A percentile compares a stretch with the other conserved stretches of the same genome.
Conservation (phyloP, 768 basidiomycete species). For the Hemileccinum impolitum region DNA sequence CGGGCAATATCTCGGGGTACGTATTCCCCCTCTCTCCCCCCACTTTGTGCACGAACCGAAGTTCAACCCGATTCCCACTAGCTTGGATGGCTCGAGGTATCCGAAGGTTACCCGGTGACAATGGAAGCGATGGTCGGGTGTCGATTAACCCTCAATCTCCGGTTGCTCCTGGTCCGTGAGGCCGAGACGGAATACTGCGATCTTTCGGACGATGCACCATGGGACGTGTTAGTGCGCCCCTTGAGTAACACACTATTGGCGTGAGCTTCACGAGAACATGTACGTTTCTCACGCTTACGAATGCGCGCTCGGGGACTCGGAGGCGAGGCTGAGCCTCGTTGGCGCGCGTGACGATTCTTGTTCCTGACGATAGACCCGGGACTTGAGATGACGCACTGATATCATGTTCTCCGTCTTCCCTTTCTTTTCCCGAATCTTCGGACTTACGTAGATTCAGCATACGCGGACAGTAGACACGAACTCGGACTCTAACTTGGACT, state of each 20-base stretch:
- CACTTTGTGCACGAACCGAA: neutral
- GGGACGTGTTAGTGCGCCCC: constrained; percentile 1
- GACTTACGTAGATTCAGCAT: neutral
- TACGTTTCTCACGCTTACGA: neutral
- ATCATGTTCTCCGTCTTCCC: neutral
- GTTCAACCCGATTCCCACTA: neutral
- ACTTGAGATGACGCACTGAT: neutral
- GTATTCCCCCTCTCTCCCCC: neutral
- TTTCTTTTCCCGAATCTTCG: neutral
- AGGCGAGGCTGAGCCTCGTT: neutral
- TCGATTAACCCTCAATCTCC: constrained; percentile 8
- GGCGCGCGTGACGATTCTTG: neutral
- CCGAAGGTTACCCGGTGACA: constrained; percentile 4
- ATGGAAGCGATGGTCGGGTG: constrained; percentile 6
- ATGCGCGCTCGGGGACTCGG: neutral
- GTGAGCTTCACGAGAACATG: neutral
- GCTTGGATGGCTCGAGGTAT: constrained; percentile 4
- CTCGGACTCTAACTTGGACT: neutral
- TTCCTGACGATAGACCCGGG: neutral
- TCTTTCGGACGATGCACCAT: neutral
- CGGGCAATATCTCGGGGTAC: neutral
- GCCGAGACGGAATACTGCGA: neutral
- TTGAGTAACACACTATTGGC: neutral
- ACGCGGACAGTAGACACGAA: no score
- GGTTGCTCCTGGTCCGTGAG: constrained; percentile 2